Evolutionary conservation across 441 rosid species (phyloP).

Genomic region (Adansonia grandidieri): DNA sequence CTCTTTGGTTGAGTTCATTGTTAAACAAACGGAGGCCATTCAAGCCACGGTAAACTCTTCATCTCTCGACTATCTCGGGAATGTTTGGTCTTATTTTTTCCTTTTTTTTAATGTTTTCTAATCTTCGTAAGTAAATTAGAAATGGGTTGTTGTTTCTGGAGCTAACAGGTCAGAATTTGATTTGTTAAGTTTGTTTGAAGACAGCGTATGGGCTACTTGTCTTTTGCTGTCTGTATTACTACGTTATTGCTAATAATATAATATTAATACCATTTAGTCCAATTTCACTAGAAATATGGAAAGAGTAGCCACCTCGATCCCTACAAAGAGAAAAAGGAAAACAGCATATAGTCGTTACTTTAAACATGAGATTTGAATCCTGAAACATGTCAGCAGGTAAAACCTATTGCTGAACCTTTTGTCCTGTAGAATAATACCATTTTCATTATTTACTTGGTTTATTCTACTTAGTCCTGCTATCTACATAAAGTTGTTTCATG

Average conservation of each 20-base stretch:
- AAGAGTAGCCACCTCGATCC: neutral
- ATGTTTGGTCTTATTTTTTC: neutral
- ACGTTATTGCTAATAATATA: neutral
- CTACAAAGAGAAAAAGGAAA: no score
- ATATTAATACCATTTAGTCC: neutral
- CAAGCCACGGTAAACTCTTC: constrained; percentile 59
- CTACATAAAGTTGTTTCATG: neutral
- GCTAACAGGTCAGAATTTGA: neutral
- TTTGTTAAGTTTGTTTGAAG: neutral
- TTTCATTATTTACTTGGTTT: neutral
- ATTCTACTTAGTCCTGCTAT: neutral
- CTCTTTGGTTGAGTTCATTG: constrained; percentile 55
- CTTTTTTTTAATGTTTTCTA: no score
- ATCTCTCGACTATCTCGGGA: neutral
- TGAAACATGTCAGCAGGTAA: neutral
- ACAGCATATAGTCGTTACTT: neutral
- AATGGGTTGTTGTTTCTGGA: no score
- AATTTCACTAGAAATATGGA: neutral
- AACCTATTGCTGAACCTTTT: neutral
- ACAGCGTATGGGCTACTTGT: neutral
- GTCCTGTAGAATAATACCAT: neutral
- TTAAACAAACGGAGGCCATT: constrained; percentile 58
- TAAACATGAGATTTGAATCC: neutral
- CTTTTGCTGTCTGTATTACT: neutral
- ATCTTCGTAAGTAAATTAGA: no score